These are phyloP conservation scores for Brassica rapa DNA, from an alignment of 345 rosid genomes.

Conservation along the genomic window DNA sequence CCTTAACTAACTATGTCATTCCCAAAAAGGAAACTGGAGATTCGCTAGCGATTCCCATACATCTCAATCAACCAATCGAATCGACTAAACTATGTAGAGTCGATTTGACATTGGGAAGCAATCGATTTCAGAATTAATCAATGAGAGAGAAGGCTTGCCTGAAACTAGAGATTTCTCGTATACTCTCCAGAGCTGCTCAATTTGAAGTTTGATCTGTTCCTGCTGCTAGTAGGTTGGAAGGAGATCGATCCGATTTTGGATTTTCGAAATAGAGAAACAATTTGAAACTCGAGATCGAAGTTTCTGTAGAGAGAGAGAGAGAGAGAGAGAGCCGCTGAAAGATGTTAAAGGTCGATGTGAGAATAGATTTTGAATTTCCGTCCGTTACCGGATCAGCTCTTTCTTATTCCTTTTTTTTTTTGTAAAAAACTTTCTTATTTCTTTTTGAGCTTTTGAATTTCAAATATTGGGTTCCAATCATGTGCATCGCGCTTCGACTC, in stretches of 20 bases:
- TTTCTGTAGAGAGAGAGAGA: constrained; percentile 13
- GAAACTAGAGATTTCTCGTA: constrained; percentile 27
- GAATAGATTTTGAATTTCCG: neutral
- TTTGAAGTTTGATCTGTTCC: neutral
- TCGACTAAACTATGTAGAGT: neutral
- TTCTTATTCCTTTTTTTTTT: neutral
- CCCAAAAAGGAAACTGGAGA: neutral
- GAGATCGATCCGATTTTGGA: constrained; percentile 8
- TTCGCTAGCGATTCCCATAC: neutral
- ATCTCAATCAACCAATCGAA: constrained; percentile 3
- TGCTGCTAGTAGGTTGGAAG: neutral
- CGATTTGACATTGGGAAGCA: neutral
- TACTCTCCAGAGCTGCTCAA: constrained; percentile 31
- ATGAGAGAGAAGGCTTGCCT: constrained; percentile 27
- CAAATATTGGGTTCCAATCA: constrained; percentile 35
- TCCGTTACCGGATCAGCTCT: constrained; percentile 20
- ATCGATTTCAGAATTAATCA: neutral
- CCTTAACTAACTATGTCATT: constrained; percentile 9
- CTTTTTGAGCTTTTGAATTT: constrained; percentile 45
- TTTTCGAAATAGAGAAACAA: constrained; percentile 1
- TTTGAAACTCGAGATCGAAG: constrained; percentile 15
- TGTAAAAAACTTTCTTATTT: neutral
- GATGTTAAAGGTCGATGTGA: constrained; percentile 35
- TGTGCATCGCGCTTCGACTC: constrained; percentile 1
- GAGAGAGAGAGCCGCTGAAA: constrained; percentile 34